Evolutionary conservation across 2,329 filamentous ascomycete species (phyloP), one percentile per base, ranked within the genome.

Genomic region (Leptoxyphium fumago): DNA sequence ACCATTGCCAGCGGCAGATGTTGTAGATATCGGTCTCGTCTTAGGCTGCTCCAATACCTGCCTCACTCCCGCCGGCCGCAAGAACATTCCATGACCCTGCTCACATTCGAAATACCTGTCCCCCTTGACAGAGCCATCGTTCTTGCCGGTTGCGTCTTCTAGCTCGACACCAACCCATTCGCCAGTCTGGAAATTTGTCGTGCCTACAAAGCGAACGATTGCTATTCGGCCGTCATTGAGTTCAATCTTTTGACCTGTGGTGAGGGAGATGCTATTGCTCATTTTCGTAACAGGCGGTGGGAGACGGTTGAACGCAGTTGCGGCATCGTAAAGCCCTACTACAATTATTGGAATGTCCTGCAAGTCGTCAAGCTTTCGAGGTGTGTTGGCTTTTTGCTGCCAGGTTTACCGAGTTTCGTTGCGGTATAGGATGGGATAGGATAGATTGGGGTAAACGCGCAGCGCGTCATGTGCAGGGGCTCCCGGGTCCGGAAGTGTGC

Each of bases 91-190:
- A 74, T 80, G 64, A 60, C 73, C 65, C 39, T 69, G 65, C 41
- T 71, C 61, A 53, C 89, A 96, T 41, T 88, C 78, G 55, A 94
- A 96, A 61, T 96, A 96, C 15, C 85, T 73, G 59, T 85, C 76
- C 48, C 86, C 88, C 62, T 89, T 77, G 40, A 96, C 85, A 44
- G 83, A 82, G 51, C 89, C 89, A 71, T 96, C 86, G 56, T 96
- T 96, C 69, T 96, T 96, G 29, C 91, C 89, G 15, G 74, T 77
- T 43, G 80, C 71, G 40, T 85, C 82, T 43, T 86, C 78, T 45
- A 96, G 75, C 68, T 94, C 88, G 47, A 96, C 76, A 50, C 89
- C 89, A 46, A 95, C 72, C 86, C 88, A 96, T 48, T 84, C 78
- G 49, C 88, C 89, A 5, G 73, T 69, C 46, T 86, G 79, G 64